These are phyloP conservation scores for Fraxinus quadrangulata DNA, from an alignment of 257 asterid genomes.

Conservation along the genomic window DNA sequence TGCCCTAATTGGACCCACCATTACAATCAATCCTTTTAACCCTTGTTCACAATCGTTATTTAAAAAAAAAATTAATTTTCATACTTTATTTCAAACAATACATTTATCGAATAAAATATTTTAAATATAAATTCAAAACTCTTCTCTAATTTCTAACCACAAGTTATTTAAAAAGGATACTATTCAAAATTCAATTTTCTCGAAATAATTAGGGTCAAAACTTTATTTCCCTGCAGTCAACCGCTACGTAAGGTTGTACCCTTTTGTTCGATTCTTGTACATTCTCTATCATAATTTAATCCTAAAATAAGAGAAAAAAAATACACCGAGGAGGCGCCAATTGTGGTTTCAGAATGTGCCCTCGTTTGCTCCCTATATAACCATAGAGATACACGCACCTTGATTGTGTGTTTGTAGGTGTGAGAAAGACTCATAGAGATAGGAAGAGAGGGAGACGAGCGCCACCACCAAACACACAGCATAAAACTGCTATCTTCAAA, in stretches of 20 bases:
- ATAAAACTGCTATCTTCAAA: slow-evolving; percentile 3
- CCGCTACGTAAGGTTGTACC: slow-evolving; percentile 16
- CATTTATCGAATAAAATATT: too few species aligned
- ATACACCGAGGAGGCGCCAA: not conserved
- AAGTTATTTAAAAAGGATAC: too few species aligned
- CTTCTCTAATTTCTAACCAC: too few species aligned
- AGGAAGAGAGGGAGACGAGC: slow-evolving; percentile 17
- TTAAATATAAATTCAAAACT: too few species aligned
- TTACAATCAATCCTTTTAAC: too few species aligned
- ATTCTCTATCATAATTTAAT: slow-evolving; percentile 10
- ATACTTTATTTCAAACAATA: too few species aligned
- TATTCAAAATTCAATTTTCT: too few species aligned
- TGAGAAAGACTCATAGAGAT: slow-evolving; percentile 22
- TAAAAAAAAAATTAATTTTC: too few species aligned
- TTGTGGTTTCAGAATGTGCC: slow-evolving; percentile 13
- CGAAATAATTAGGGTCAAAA: too few species aligned
- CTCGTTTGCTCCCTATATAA: slow-evolving; percentile 8
- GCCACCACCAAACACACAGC: slow-evolving; percentile 28
- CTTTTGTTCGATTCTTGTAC: slow-evolving; percentile 28
- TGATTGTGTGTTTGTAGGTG: slow-evolving; percentile 34
- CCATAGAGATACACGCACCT: slow-evolving; percentile 18
- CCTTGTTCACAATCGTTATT: too few species aligned
- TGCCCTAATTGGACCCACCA: too few species aligned
- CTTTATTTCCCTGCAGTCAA: slow-evolving; percentile 33
- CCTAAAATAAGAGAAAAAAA: not conserved